Conservation (phyloP, 1,284 basidiomycete species). For the Malassezia cuniculi region DNA sequence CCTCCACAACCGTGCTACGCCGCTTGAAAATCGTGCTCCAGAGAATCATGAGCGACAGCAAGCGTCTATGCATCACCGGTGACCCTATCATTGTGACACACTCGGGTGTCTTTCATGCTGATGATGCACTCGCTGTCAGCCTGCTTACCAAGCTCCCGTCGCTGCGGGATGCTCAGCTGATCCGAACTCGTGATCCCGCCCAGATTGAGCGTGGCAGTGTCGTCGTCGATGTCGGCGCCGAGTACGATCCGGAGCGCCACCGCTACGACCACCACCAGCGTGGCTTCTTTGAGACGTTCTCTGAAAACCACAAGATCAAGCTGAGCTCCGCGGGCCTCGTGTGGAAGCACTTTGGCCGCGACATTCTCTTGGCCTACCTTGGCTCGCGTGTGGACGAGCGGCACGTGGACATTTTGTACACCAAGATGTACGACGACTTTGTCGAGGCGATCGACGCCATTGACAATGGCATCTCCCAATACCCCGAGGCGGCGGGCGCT, state of each 20-base stretch:
- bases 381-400: conserved; percentile 51
- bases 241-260: conserved; percentile 65
- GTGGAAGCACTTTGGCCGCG: conserved; percentile 67
- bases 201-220: conserved; percentile 74
- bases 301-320: conserved; percentile 65
- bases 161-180: conserved; percentile 53
- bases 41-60: no score
- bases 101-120: conserved; percentile 90
- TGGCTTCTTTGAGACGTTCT: conserved; percentile 80
- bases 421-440: conserved; percentile 81
- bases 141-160: conserved; percentile 65
- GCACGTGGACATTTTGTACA: conserved; percentile 63
- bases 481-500: conserved; percentile 19
- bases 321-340: conserved; percentile 83
- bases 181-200: conserved; percentile 59
- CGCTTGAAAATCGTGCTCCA: no score
- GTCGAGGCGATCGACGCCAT: conserved; percentile 89
- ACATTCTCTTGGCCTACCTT: conserved; percentile 63
- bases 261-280: conserved; percentile 95
- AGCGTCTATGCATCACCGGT: no score
- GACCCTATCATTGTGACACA: conserved; percentile 54
- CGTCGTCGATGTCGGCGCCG: conserved; percentile 93
- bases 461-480: conserved; percentile 51
- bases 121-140: conserved; percentile 87
- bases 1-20: no score